Percentiles rank a stretch among this genome's conserved stretches.
Conservation (phyloP, 2,329 filamentous ascomycete species). For the Ceratocystis albifundus region DNA sequence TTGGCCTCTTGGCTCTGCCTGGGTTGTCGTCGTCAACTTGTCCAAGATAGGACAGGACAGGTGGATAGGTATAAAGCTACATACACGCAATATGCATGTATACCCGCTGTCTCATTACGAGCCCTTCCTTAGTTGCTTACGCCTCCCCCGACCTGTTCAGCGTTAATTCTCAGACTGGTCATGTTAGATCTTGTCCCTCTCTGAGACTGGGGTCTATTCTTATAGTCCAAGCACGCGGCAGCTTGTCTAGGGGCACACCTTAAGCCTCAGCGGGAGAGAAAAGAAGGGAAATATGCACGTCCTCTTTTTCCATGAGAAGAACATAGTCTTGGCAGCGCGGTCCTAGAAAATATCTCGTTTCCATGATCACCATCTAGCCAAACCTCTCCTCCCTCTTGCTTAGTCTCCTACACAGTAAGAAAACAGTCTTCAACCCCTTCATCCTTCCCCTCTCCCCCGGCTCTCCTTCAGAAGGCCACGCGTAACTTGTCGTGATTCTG, state of each 20-base stretch:
- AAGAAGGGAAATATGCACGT: background rate
- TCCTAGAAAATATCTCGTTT: background rate
- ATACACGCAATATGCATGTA: background rate
- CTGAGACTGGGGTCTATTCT: background rate
- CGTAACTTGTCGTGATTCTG: slow-evolving; percentile 4
- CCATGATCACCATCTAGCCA: background rate
- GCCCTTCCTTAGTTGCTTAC: background rate
- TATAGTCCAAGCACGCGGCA: background rate
- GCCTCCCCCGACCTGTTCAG: background rate
- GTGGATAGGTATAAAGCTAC: background rate
- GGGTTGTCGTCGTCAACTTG: background rate
- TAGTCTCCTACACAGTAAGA: no score
- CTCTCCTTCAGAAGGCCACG: background rate
- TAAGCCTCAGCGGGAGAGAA: background rate
- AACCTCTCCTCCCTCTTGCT: no score
- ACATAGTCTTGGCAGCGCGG: background rate
- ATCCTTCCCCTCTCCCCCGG: background rate
- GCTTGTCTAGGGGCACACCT: background rate
- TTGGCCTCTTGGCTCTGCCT: background rate
- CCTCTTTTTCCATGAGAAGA: background rate
- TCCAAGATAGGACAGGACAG: background rate
- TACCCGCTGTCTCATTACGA: background rate
- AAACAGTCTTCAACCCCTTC: background rate
- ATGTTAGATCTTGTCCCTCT: background rate
- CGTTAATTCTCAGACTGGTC: background rate